Conservation (phyloP, 495 filamentous ascomycete genomes). For the Coniosporium apollinis region DNA sequence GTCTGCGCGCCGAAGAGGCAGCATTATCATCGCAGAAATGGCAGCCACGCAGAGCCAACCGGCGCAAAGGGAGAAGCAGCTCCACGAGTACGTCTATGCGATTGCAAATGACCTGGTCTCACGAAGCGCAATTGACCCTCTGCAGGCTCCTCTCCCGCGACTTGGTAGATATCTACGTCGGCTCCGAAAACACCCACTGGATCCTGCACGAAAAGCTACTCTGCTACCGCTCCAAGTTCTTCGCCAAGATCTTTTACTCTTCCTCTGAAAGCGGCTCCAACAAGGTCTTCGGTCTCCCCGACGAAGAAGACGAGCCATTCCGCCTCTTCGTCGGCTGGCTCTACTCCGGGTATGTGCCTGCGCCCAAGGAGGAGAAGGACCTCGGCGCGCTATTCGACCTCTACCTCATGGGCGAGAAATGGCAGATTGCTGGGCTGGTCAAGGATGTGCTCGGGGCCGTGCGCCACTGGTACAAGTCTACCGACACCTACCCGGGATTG, state of each 20-base stretch:
- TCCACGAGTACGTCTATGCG: slow-evolving; percentile 19
- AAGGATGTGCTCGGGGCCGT: slow-evolving; percentile 26
- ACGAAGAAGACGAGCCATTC: slow-evolving; percentile 29
- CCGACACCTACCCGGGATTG: slow-evolving; percentile 28
- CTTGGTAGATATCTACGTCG: slow-evolving; percentile 35
- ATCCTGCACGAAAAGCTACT: slow-evolving; percentile 35
- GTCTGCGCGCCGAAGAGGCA: too few relatives aligned
- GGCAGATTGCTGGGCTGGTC: slow-evolving; percentile 20
- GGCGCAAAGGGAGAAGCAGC: slow-evolving; percentile 18
- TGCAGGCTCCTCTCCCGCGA: slow-evolving; percentile 29
- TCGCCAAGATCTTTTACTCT: slow-evolving; percentile 29
- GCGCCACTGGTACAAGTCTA: slow-evolving; percentile 27
- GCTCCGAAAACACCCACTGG: slow-evolving; percentile 28
- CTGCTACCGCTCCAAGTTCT: slow-evolving; percentile 32
- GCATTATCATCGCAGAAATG: too few relatives aligned
- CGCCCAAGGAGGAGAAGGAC: slow-evolving; percentile 26
- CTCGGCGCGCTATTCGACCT: slow-evolving; percentile 28
- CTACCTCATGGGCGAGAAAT: slow-evolving; percentile 29
- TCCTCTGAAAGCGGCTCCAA: slow-evolving; percentile 11
- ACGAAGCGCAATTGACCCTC: background rate
- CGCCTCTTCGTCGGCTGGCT: slow-evolving; percentile 33
- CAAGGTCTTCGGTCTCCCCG: slow-evolving; percentile 28
- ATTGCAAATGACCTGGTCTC: background rate
- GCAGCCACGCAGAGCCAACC: too few relatives aligned
- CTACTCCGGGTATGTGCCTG: slow-evolving; percentile 23